A percentile compares a stretch with the other conserved stretches of the same genome.
phyloP scores from a whole-genome alignment of 2,329 filamentous ascomycete species.

The Anthostomella pinea region DNA sequence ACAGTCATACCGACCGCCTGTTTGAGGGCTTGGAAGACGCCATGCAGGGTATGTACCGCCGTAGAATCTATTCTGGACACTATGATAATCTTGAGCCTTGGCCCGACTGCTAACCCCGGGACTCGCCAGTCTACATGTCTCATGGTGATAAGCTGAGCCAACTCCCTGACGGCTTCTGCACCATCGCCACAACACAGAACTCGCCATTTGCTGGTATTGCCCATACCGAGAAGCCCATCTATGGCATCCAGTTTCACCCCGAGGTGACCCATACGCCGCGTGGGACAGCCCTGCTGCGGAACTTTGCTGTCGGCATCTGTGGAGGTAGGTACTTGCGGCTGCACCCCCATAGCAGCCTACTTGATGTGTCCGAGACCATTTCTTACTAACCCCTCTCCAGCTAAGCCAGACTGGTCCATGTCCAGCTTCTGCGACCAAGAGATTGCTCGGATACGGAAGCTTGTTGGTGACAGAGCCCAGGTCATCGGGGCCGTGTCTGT shows the following conservation, averaged over 20 bases:
- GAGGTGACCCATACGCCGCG: conserved; percentile 54
- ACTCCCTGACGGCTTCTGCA: conserved; percentile 70
- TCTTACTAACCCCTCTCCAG: no score
- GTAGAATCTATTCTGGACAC: background rate
- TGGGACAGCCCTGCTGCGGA: conserved; percentile 43
- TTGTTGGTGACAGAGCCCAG: conserved; percentile 79
- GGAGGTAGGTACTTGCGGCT: no score
- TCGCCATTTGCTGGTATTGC: conserved; percentile 78
- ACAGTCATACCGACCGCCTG: conserved; percentile 68
- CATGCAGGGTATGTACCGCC: conserved; percentile 50
- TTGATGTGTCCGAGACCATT: no score
- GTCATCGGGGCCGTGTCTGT: conserved; percentile 57
- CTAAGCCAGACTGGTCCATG: conserved; percentile 80
- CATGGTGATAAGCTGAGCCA: conserved; percentile 82
- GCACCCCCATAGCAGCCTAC: no score
- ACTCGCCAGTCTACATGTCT: conserved; percentile 67
- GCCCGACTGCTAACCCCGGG: conserved; percentile 4
- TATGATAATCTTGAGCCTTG: background rate
- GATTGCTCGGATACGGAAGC: conserved; percentile 72
- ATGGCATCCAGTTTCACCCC: conserved; percentile 84
- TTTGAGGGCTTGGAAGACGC: conserved; percentile 73
- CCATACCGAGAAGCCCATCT: conserved; percentile 67
- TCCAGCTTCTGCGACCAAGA: conserved; percentile 77
- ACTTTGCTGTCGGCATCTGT: conserved; percentile 85
- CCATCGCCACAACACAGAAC: conserved; percentile 73